Base-by-base conservation (phyloP, 2,329 filamentous ascomycete genomes). In the Colletotrichum musicola region DNA sequence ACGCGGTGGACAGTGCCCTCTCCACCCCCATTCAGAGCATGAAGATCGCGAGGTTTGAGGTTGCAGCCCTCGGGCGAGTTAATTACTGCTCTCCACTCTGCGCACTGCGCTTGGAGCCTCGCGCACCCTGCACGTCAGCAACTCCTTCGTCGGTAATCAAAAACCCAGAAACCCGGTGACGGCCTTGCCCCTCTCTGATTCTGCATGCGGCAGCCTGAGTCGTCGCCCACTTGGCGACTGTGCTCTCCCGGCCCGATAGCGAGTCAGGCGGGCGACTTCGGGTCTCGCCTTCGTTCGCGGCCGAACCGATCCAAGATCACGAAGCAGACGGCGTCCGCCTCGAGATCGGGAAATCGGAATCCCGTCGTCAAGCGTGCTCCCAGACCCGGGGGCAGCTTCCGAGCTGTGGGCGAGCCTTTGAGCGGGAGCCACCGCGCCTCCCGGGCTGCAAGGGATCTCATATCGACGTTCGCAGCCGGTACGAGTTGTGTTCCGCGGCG, bases 31-130 rank as follows among this genome's bases (percentile, higher is more conserved):
- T 61, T 22, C 62, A 47, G 38, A 56, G 55, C 50, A 44, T 53
- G 55, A 38, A 47, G 55, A 69, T 61, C 50, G 62, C 55, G 62
- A 69, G 50, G 62, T 66, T 61, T 60, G 55, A 49, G 66, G 56
- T 60, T 61, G 14, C 56, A 69, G 22, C 61, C 22, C 46, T 55
- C 27, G 38, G 18, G 49, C 16, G 27, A 65, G 49, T 50, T 51
- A 49, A 53, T 66, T 69, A 51, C 66, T 22, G 25, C 27, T 47
- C 22, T 30, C 42, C 35, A 38, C 66, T 46, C 42, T 53, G 30
- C 47, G 49, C 60, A 44, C 42, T 57, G 30, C 53, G 49, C 60
- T 35, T 64, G 47, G 54, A 64, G 47, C 38, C 54, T 12, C 46
- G 51, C 18, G 42, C 56, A 55, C 64, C 60, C 60, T 64, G 64